These are phyloP conservation scores for Eucalyptus urophylla DNA, from an alignment of 345 rosid genomes.

Conservation along the genomic window DNA sequence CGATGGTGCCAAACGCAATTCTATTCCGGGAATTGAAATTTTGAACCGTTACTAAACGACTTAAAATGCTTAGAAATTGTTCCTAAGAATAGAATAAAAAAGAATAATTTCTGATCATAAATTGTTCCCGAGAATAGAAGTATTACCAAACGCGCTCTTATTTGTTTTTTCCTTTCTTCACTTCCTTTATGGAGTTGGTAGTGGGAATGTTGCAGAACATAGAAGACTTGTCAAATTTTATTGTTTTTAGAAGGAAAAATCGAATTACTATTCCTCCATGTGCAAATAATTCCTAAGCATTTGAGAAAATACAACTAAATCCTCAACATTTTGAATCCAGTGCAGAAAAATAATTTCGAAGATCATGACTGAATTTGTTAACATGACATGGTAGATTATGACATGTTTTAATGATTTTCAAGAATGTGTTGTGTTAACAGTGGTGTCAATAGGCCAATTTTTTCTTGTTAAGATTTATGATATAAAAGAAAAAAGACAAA, in stretches of 20 bases:
- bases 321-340: neutral
- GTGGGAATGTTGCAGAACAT: neutral
- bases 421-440: neutral
- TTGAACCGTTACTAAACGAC: no score
- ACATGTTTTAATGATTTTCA: neutral
- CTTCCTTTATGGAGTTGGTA: neutral
- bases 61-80: no score
- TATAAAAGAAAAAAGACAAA: neutral
- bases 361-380: neutral
- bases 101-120: fast-evolving
- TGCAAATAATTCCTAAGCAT: neutral
- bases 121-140: fast-evolving
- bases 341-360: neutral
- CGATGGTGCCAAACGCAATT: no score
- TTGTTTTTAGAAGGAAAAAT: neutral
- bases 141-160: fast-evolving
- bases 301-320: neutral
- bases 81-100: fast-evolving
- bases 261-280: neutral
- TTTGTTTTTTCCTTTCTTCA: neutral
- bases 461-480: neutral
- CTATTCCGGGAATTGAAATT: no score
- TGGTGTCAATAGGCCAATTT: neutral
- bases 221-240: neutral
- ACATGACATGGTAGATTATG: neutral